Evolutionary conservation across 2,329 filamentous ascomycete genomes (phyloP), one percentile per base, ranked within the genome.

Genomic region (Xylaria sp.): DNA sequence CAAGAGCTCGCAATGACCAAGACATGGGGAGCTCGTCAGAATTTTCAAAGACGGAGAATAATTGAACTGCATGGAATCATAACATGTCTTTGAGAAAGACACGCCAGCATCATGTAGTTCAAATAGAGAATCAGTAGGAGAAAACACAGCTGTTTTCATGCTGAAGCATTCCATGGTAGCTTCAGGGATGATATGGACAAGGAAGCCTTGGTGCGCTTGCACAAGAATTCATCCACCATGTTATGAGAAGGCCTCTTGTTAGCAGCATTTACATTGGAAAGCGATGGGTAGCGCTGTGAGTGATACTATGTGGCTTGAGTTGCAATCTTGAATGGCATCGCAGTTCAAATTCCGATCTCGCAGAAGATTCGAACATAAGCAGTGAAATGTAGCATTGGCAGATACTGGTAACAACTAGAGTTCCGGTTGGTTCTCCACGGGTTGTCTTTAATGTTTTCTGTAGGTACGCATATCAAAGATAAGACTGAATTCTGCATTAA

Each of bases 11-110:
- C 39, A 52, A 29, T 22, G 51, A 54, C 47, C 51, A 54, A 62
- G 59, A 57, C 57, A 59, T 44, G 42, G 44, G 52, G 49, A 59
- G 22, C 50, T 26, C 38, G 47, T 48, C 7, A 51, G 47, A 54
- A 41, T n/a, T 47, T 44, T 57, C 44, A 65, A 66, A 64, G 63
- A 56, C 46, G 56, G 39, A 48, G 22, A 26, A 44, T 24, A 42
- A 13, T 42, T 52, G 38, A 37, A 57, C 37, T 34, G 21, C 48
- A 29, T 50, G 43, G 42, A 46, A 51, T 46, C 18, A 17, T 39
- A 54, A 44, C 21, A 40, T 48, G 47, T 48, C 50, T 61, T 62
- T 63, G 40, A 43, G 22, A 57, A 22, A 41, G n/a, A 51, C 38
- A 42, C 44, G 48, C 18, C 4, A 39, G 37, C 48, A 18, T 29